phyloP scores from a whole-genome alignment of 805 yeast species.

The Pichia rugopelliculosa region DNA sequence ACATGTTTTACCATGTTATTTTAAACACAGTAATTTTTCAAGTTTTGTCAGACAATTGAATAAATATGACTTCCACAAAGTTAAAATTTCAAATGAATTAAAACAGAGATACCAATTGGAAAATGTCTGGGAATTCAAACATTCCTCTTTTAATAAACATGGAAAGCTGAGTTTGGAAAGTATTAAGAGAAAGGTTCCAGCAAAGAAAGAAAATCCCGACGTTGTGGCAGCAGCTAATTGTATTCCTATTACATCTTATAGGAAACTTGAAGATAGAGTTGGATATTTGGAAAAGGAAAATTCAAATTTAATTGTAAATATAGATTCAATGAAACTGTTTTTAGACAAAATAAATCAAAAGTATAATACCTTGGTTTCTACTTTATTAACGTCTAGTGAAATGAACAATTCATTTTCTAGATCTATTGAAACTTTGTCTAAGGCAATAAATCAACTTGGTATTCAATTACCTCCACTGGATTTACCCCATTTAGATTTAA shows the following conservation, averaged over 20 bases:
- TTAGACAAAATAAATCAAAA: conserved; percentile 42
- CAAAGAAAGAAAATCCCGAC: conserved; percentile 23
- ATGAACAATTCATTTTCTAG: conserved; percentile 50
- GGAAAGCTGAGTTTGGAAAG: conserved; percentile 76
- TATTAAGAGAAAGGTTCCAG: conserved; percentile 76
- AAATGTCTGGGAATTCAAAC: conserved; percentile 80
- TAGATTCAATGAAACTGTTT: conserved; percentile 27
- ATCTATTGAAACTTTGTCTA: conserved; percentile 43
- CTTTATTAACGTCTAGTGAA: conserved; percentile 48
- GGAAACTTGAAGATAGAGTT: conserved; percentile 23
- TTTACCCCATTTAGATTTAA: conserved; percentile 33
- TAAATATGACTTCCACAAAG: conserved; percentile 96
- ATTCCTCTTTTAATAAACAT: conserved; percentile 75
- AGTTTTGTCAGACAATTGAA: conserved; percentile 91
- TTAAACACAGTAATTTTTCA: conserved; percentile 92
- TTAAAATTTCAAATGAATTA: conserved; percentile 59
- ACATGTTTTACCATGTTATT: conserved; percentile 82
- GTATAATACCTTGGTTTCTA: conserved; percentile 58
- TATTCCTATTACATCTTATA: conserved; percentile 13
- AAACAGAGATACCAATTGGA: conserved; percentile 64
- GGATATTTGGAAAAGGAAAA: conserved; percentile 25
- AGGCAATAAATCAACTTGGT: conserved; percentile 49
- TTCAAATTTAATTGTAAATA: conserved; percentile 24
- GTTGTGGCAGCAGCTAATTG: conserved; percentile 3
- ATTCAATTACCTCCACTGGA: conserved; percentile 61